Conservation (phyloP, 176 grass and related monocot genomes). For the Bolboschoenus planiculmis region DNA sequence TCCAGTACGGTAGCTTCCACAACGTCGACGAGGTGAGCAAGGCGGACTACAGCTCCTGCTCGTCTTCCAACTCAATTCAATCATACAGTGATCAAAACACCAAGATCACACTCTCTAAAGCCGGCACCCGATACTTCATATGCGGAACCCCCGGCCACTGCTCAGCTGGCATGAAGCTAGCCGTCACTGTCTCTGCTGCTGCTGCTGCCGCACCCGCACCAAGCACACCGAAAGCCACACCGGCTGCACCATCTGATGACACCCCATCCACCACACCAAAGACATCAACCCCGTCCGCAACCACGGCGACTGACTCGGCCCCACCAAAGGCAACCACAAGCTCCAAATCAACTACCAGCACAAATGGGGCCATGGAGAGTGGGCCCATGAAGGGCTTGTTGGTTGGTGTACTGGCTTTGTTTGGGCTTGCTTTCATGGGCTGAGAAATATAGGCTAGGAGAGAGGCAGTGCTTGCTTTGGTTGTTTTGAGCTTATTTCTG, state of each 20-base stretch:
- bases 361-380: conserved; percentile 12
- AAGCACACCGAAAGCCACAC: conserved; percentile 17
- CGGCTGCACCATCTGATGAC: conserved; percentile 14
- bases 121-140: conserved; percentile 91
- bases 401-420: conserved; percentile 19
- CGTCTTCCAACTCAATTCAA: conserved; percentile 53
- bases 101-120: conserved; percentile 56
- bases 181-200: conserved; percentile 40
- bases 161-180: conserved; percentile 80
- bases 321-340: conserved; percentile 10
- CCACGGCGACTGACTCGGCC: conserved; percentile 11
- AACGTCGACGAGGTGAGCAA: conserved; percentile 58
- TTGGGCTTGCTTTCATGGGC: conserved; percentile 37
- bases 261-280: conserved; percentile 19
- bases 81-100: conserved; percentile 84
- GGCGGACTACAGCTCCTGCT: conserved; percentile 71
- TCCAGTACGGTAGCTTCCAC: conserved; percentile 62
- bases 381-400: conserved; percentile 8
- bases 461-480: conserved; percentile 8
- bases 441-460: conserved; percentile 33
- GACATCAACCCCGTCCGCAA: neutral
- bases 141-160: conserved; percentile 65
- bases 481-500: neutral
- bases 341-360: conserved; percentile 12
- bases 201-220: neutral